Evolutionary conservation across 2,329 filamentous ascomycete species (phyloP), one percentile per base, ranked within the genome.

Genomic region (Pyrenochaeta sp.): DNA sequence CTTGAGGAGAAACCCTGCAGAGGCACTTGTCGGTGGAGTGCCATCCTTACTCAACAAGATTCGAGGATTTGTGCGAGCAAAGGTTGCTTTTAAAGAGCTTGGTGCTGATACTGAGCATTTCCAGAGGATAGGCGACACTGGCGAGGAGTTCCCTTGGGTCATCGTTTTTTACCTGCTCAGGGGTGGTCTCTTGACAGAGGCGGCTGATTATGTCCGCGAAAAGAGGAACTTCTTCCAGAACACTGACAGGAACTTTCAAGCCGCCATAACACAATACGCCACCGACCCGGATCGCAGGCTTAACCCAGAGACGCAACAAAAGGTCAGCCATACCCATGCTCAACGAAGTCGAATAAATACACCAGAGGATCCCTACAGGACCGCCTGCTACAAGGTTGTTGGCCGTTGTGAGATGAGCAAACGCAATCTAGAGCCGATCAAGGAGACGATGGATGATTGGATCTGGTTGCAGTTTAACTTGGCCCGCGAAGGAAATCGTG

Each of bases 311-410:
- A 79, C 96, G 51, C 90, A 96, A 68, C 90, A 92, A 63, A 90
- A 91, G 59, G 96, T 96, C 77, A 90, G 90, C 64, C 91, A 90
- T 59, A 93, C 97, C 71, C 97, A 96, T 76, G 90, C 90, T 45
- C 91, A 96, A 73, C 88, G 92, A 40, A 85, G 88, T 21, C 89
- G 91, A 60, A 91, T 96, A 67, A 91, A 91, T 0, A 90, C 91
- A 0, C 91, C 93, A 71, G 90, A 91, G 1, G 95, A 99, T 73
- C 95, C 95, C 21, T 99, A 96, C 79, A 88, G 92, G 48, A 93
- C 97, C 87, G 93, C 94, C 42, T 97, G 95, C 75, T 98, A 98
- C 83, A 98, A 99, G 82, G 88, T 99, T 57, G 90, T 99, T 65
- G 95, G 96, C 40, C 92, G 86, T 44, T 88, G 86, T 68, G 86